These are phyloP conservation scores for Macrolepiota dolichaula DNA, from an alignment of 768 basidiomycete genomes.

Conservation along the genomic window DNA sequence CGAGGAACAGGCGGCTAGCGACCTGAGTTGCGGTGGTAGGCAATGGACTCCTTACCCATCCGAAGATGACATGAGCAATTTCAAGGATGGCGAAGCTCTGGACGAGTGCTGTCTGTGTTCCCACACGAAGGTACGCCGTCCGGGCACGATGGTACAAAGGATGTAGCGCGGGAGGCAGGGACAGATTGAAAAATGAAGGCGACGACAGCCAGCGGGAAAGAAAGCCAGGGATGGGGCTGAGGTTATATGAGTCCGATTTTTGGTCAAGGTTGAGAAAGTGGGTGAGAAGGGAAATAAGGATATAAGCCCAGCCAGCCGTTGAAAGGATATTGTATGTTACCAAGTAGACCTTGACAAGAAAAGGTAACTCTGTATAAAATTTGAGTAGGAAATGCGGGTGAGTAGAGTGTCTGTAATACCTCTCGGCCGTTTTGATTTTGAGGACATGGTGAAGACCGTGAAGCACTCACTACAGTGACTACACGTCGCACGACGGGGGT, in stretches of 20 bases:
- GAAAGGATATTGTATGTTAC: conserved; percentile 77
- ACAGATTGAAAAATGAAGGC: conserved; percentile 28
- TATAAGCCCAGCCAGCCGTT: conserved; percentile 67
- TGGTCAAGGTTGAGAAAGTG: conserved; percentile 48
- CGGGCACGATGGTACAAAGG: conserved; percentile 47
- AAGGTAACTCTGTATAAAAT: conserved; percentile 19
- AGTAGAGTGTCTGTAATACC: background rate
- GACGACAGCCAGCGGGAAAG: conserved; percentile 31
- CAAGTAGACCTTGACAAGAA: conserved; percentile 57
- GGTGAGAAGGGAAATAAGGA: conserved; percentile 55
- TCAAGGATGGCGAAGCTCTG: conserved; percentile 86
- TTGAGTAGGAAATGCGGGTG: too few relatives aligned
- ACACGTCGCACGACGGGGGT: too few relatives aligned
- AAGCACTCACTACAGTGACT: too few relatives aligned
- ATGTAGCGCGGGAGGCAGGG: conserved; percentile 30
- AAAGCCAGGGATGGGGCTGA: conserved; percentile 32
- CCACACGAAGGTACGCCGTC: conserved; percentile 62
- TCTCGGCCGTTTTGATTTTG: background rate
- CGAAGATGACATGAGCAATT: conserved; percentile 73
- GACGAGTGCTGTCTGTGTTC: conserved; percentile 60
- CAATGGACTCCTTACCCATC: conserved; percentile 77
- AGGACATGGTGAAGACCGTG: background rate
- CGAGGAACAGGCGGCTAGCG: conserved; percentile 71
- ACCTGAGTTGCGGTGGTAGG: conserved; percentile 79
- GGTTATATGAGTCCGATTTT: conserved; percentile 24